Evolutionary conservation across 345 rosid genomes (phyloP).

Genomic region (Citrus inodora): DNA sequence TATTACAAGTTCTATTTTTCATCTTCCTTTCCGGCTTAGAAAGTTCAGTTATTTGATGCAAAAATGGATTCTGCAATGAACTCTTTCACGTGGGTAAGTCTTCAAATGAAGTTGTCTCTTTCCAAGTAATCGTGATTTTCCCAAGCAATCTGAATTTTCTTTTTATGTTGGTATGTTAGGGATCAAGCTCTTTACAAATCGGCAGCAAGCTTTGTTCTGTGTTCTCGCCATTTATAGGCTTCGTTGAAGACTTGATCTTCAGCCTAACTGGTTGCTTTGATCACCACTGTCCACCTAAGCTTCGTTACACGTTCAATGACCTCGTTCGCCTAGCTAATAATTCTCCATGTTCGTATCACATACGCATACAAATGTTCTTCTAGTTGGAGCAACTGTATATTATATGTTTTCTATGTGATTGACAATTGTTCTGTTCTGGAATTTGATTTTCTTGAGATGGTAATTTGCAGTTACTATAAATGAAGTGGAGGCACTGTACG

Average conservation of each 20-base stretch:
- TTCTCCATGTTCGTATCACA: slow-evolving; percentile 30
- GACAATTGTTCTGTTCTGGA: neutral
- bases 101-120: neutral
- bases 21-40: neutral
- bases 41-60: neutral
- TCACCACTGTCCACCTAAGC: slow-evolving; percentile 16
- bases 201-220: slow-evolving; percentile 31
- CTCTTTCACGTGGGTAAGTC: slow-evolving; percentile 6
- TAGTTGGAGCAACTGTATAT: neutral
- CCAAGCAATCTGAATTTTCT: neutral
- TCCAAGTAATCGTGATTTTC: neutral
- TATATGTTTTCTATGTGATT: neutral
- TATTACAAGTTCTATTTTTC: neutral
- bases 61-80: slow-evolving; percentile 3
- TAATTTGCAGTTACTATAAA: slow-evolving; percentile 52
- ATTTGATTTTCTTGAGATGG: neutral
- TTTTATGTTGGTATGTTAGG: neutral
- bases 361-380: neutral
- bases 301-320: slow-evolving; percentile 26
- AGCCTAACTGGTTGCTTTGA: slow-evolving; percentile 35
- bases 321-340: slow-evolving; percentile 30
- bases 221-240: slow-evolving; percentile 25
- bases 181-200: slow-evolving; percentile 27
- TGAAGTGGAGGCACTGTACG: slow-evolving; percentile 61
- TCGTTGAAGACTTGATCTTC: slow-evolving; percentile 24